Percentiles rank a stretch among this genome's conserved stretches.
These are phyloP conservation scores for Fusarium longipes DNA, from an alignment of 2,329 filamentous ascomycete genomes.

Conservation along the genomic window DNA sequence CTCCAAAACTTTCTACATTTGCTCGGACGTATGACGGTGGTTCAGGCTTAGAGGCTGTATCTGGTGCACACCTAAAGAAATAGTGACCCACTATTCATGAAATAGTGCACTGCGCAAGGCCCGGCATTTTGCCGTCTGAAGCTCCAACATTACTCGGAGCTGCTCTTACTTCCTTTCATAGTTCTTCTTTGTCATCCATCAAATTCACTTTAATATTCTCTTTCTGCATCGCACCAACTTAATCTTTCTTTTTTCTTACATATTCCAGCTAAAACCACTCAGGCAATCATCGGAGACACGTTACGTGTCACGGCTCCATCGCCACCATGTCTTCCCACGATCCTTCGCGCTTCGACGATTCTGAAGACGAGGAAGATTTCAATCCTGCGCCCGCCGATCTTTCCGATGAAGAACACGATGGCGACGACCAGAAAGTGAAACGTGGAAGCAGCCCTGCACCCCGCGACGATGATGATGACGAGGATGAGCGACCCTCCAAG, in stretches of 20 bases:
- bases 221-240: constrained; percentile 3
- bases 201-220: constrained; percentile 18
- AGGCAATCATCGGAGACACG: constrained; percentile 24
- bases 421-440: constrained; percentile 55
- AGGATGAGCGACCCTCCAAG: constrained; percentile 50
- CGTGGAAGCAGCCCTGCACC: constrained; percentile 55
- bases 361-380: constrained; percentile 87
- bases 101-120: constrained; percentile 18
- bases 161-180: constrained; percentile 25
- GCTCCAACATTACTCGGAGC: constrained; percentile 28
- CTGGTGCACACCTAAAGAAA: constrained; percentile 21
- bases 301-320: constrained; percentile 33
- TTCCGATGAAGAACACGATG: constrained; percentile 69
- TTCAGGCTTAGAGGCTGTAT: too few species aligned
- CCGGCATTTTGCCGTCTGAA: constrained; percentile 39
- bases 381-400: constrained; percentile 81
- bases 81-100: constrained; percentile 12
- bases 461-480: constrained; percentile 52
- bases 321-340: constrained; percentile 60
- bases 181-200: constrained; percentile 40
- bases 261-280: background rate
- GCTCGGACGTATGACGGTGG: too few species aligned
- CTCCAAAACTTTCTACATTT: background rate
- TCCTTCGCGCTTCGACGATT: constrained; percentile 66
- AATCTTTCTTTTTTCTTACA: constrained; percentile 16